phyloP scores from a whole-genome alignment of 805 yeast genomes.

The Barnettozyma populi region DNA sequence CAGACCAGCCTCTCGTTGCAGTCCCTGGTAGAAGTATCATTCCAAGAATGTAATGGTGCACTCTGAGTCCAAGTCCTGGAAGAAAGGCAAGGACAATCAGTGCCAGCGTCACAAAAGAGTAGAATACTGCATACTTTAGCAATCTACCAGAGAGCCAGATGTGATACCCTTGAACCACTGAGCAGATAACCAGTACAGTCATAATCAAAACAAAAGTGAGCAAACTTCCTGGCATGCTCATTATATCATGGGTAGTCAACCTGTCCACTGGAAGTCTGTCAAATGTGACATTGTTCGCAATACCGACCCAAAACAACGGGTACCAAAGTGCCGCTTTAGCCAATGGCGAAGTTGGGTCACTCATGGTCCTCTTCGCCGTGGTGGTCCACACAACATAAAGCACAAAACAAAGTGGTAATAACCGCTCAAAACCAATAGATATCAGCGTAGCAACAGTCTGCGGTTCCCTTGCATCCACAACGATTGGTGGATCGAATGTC shows the following conservation, averaged over 20 bases:
- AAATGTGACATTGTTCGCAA: constrained; percentile 80
- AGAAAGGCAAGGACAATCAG: constrained; percentile 42
- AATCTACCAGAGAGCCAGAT: constrained; percentile 78
- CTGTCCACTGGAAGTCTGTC: constrained; percentile 88
- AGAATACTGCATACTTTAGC: constrained; percentile 50
- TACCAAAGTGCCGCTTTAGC: constrained; percentile 51
- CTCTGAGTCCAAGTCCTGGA: constrained; percentile 67
- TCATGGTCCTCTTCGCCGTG: constrained; percentile 46
- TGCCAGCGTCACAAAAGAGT: constrained; percentile 39
- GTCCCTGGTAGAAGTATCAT: constrained; percentile 80
- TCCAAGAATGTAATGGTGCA: constrained; percentile 81
- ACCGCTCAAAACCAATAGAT: constrained; percentile 66
- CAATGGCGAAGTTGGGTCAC: constrained; percentile 34
- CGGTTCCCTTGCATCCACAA: constrained; percentile 47
- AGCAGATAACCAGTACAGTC: constrained; percentile 44
- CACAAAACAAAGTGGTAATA: constrained; percentile 70
- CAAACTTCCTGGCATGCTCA: constrained; percentile 71
- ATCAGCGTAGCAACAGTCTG: constrained; percentile 55
- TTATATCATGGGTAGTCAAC: constrained; percentile 63
- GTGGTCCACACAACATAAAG: constrained; percentile 64
- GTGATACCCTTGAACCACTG: constrained; percentile 66
- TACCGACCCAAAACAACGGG: constrained; percentile 78
- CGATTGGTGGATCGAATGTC: constrained; percentile 73
- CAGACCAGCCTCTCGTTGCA: constrained; percentile 62
- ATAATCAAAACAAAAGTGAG: constrained; percentile 53